These are phyloP conservation scores for Trichoderma atrobrunneum DNA, from an alignment of 2,329 filamentous ascomycete species.

Conservation along the genomic window DNA sequence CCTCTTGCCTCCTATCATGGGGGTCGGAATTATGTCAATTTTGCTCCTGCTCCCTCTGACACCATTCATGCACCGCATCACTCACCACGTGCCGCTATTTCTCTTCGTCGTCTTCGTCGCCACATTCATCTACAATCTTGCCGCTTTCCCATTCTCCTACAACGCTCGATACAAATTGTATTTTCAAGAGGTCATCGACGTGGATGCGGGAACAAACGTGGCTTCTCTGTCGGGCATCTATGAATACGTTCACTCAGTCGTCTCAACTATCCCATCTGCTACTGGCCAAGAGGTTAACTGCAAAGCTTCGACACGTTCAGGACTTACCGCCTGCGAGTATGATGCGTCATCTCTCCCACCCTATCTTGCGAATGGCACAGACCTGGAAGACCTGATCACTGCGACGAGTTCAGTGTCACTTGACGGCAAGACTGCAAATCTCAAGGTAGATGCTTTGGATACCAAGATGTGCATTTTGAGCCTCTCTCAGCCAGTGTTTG, in stretches of 20 bases:
- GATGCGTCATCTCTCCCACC: conserved; percentile 60
- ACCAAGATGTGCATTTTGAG: conserved; percentile 75
- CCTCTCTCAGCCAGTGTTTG: conserved; percentile 65
- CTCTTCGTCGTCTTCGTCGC: conserved; percentile 69
- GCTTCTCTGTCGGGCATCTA: conserved; percentile 68
- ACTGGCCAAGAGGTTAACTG: conserved; percentile 60
- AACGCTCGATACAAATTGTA: conserved; percentile 80
- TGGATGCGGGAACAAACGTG: conserved; percentile 67
- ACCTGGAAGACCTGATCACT: conserved; percentile 57
- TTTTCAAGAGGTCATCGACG: conserved; percentile 78
- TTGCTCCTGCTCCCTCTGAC: conserved; percentile 72
- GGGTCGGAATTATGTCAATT: conserved; percentile 65
- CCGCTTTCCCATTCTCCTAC: conserved; percentile 83
- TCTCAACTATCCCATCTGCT: conserved; percentile 68
- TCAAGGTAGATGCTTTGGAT: conserved; percentile 69
- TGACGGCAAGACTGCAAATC: conserved; percentile 50
- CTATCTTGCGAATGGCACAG: conserved; percentile 52
- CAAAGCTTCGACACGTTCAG: conserved; percentile 36
- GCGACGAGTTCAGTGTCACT: conserved; percentile 43
- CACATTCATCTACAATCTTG: conserved; percentile 81
- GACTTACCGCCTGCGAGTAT: conserved; percentile 66
- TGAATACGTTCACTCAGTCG: conserved; percentile 64
- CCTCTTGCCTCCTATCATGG: conserved; percentile 67
- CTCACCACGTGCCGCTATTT: conserved; percentile 76
- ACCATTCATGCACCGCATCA: conserved; percentile 84